A percentile compares a stretch with the other conserved stretches of the same genome.
Evolutionary conservation across 2,329 filamentous ascomycete species (phyloP).

Genomic region (Trichoderma lentiforme): DNA sequence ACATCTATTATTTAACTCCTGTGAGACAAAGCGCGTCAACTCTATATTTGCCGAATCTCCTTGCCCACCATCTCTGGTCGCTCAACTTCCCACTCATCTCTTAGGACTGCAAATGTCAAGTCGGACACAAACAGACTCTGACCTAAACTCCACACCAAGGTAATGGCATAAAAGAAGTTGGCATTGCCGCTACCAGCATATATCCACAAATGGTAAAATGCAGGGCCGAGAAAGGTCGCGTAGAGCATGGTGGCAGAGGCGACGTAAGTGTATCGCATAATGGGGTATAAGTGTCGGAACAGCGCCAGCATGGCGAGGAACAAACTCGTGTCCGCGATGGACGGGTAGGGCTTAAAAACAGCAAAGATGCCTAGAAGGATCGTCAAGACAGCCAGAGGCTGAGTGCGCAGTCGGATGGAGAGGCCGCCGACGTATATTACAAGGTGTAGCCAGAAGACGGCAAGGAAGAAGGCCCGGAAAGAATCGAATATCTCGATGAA

Average conservation of each 20-base stretch:
- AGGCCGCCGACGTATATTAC: slow-evolving; percentile 85
- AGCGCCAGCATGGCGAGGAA: slow-evolving; percentile 81
- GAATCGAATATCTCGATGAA: slow-evolving; percentile 99
- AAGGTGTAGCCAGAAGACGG: slow-evolving; percentile 96
- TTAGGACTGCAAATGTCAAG: slow-evolving; percentile 78
- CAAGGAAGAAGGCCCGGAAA: slow-evolving; percentile 94
- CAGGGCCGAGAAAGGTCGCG: slow-evolving; percentile 81
- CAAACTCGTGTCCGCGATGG: slow-evolving; percentile 81
- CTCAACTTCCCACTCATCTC: slow-evolving; percentile 93
- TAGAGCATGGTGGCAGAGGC: slow-evolving; percentile 81
- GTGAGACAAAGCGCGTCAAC: neutral
- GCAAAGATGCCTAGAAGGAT: slow-evolving; percentile 86
- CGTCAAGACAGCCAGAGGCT: slow-evolving; percentile 81
- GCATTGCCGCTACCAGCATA: slow-evolving; percentile 97
- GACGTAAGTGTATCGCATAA: slow-evolving; percentile 93
- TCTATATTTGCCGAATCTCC: slow-evolving; percentile 77
- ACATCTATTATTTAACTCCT: slow-evolving; percentile 1
- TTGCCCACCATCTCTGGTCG: slow-evolving; percentile 86
- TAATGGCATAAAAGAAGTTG: slow-evolving; percentile 99
- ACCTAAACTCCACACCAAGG: slow-evolving; percentile 93
- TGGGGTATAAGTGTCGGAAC: slow-evolving; percentile 86
- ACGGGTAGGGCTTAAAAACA: slow-evolving; percentile 96
- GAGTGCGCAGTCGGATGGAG: slow-evolving; percentile 74
- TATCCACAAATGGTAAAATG: slow-evolving; percentile 97
- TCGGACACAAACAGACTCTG: slow-evolving; percentile 85